A percentile compares a stretch with the other conserved stretches of the same genome.
Conservation (phyloP, 352 stramenopile genomes). For the Phytophthora pluvialis region DNA sequence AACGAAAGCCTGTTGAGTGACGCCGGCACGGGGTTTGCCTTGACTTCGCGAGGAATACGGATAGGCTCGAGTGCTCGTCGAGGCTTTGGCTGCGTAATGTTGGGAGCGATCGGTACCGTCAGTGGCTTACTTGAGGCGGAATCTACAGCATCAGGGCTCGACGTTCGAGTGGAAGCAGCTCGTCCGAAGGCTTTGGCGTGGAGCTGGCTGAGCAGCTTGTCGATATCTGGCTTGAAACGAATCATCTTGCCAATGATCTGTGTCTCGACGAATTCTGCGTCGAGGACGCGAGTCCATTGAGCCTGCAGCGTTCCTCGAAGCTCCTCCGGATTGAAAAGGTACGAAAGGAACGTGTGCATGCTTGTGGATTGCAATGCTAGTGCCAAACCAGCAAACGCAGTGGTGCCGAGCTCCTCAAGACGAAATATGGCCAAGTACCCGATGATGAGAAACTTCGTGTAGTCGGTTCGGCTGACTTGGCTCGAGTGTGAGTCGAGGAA, state of each 20-base stretch:
- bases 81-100: constrained; percentile 87
- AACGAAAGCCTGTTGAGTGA: constrained; percentile 75
- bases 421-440: constrained; percentile 91
- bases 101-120: constrained; percentile 81
- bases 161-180: constrained; percentile 24
- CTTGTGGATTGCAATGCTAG: constrained; percentile 76
- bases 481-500: constrained; percentile 86
- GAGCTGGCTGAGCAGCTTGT: constrained; percentile 56
- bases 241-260: constrained; percentile 76
- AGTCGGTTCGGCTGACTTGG: constrained; percentile 82
- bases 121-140: constrained; percentile 47
- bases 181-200: constrained; percentile 73
- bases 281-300: constrained; percentile 86
- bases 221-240: constrained; percentile 42
- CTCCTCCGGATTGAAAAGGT: constrained; percentile 77
- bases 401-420: constrained; percentile 83
- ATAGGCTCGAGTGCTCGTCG: constrained; percentile 73
- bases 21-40: constrained; percentile 68
- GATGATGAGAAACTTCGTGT: constrained; percentile 93
- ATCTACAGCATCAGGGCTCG: neutral
- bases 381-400: constrained; percentile 69
- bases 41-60: constrained; percentile 79
- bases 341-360: constrained; percentile 89
- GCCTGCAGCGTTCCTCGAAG: constrained; percentile 72
- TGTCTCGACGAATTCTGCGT: constrained; percentile 86